A percentile compares a stretch with the other conserved stretches of the same genome.
Conservation (phyloP, 176 grass and related monocot species). For the Puccinellia tenuiflora region DNA sequence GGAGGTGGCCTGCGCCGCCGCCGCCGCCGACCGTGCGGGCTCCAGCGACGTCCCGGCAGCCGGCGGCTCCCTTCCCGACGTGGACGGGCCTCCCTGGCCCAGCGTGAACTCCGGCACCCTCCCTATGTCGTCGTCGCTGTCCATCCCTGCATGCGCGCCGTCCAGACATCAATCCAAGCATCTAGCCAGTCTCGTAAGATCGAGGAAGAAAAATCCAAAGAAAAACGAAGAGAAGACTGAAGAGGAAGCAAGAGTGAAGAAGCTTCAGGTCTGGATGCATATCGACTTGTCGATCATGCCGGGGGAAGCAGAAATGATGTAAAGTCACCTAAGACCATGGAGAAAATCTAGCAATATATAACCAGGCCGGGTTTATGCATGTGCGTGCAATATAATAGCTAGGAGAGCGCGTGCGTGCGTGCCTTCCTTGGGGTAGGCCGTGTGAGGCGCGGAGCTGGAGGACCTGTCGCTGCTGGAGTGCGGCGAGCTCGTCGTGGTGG, state of each 20-base stretch:
- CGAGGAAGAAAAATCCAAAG: not conserved
- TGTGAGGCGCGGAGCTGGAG: constrained; percentile 59
- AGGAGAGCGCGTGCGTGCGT: not conserved
- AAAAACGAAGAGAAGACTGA: not conserved
- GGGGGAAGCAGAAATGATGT: no score
- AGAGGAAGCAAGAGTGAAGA: no score
- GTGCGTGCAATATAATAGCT: not conserved
- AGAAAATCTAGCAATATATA: not conserved
- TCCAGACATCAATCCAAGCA: not conserved
- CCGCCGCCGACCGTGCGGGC: constrained; percentile 31
- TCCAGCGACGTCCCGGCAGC: not conserved
- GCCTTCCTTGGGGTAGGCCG: constrained; percentile 60
- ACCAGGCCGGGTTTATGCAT: not conserved
- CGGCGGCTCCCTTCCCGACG: constrained; percentile 28
- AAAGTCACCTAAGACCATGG: no score
- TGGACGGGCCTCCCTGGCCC: constrained; percentile 27
- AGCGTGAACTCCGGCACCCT: constrained; percentile 66
- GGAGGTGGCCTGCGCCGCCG: constrained; percentile 7
- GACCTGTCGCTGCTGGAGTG: constrained; percentile 92
- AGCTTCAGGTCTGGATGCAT: no score
- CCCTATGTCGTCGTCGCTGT: constrained; percentile 77
- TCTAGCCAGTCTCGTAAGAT: not conserved
- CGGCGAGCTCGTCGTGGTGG: constrained; percentile 58
- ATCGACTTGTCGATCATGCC: not conserved
- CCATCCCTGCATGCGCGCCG: constrained; percentile 43